Evolutionary conservation across 2,329 filamentous ascomycete genomes (phyloP).

Genomic region (Pestalotiopsis sp.): DNA sequence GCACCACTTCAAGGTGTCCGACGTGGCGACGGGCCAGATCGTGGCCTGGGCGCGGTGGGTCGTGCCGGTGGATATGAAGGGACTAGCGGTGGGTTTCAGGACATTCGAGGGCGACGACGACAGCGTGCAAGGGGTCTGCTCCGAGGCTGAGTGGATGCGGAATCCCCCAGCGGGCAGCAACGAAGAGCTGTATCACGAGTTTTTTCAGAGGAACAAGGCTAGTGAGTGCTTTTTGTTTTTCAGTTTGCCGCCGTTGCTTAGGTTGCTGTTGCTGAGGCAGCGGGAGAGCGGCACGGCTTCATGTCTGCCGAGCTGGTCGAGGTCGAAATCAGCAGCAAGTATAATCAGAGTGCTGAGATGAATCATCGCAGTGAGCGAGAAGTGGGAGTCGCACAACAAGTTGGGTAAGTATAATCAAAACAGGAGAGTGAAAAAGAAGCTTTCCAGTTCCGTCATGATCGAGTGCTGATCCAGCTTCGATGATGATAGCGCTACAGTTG

Average conservation of each 20-base stretch:
- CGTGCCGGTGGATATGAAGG: slow-evolving; percentile 20
- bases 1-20: slow-evolving; percentile 31
- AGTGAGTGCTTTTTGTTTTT: not conserved
- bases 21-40: slow-evolving; percentile 19
- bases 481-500: slow-evolving; percentile 8
- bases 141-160: slow-evolving; percentile 9
- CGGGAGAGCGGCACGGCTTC: not conserved
- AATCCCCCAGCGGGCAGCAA: slow-evolving; percentile 23
- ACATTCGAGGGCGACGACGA: slow-evolving; percentile 17
- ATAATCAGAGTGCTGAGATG: not conserved
- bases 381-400: slow-evolving; percentile 27
- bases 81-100: slow-evolving; percentile 23
- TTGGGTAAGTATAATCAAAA: slow-evolving; percentile 22
- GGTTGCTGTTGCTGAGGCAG: not conserved
- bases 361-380: slow-evolving; percentile 17
- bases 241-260: slow-evolving; percentile 12
- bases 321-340: not conserved
- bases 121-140: slow-evolving; percentile 4
- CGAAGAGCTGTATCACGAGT: slow-evolving; percentile 20
- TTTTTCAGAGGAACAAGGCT: slow-evolving; percentile 22
- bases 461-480: not conserved
- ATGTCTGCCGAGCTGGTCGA: not conserved
- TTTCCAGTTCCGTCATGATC: not conserved
- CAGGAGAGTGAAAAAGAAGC: not conserved
- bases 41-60: slow-evolving; percentile 31